Conservation (phyloP, 257 asterid species). For the Haberlea rhodopensis region DNA sequence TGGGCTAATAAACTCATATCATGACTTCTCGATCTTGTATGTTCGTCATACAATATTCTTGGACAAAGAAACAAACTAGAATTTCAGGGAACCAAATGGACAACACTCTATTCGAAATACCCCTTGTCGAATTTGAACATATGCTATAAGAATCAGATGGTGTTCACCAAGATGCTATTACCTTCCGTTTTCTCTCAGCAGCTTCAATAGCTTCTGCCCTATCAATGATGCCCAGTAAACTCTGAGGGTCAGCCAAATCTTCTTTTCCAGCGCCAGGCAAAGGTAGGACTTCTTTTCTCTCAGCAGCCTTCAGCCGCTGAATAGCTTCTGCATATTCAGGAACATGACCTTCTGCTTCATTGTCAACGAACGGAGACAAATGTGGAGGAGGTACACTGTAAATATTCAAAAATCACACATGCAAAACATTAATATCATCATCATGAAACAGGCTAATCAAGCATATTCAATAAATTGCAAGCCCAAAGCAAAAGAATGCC, state of each 20-base stretch:
- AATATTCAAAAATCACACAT: conserved; percentile 13
- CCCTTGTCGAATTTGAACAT: neutral
- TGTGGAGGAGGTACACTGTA: conserved; percentile 96
- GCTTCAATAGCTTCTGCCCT: conserved; percentile 86
- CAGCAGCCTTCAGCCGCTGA: conserved; percentile 83
- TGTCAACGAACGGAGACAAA: conserved; percentile 95
- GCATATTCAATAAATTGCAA: neutral
- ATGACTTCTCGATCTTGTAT: too few species aligned
- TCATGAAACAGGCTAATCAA: neutral
- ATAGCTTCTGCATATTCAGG: conserved; percentile 97
- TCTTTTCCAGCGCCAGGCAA: conserved; percentile 84
- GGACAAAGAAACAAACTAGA: neutral
- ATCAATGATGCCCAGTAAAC: conserved; percentile 60
- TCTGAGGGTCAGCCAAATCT: conserved; percentile 81
- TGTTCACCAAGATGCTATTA: conserved; percentile 20
- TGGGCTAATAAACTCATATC: too few species aligned
- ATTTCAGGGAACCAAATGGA: neutral
- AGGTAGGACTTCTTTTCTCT: conserved; percentile 78
- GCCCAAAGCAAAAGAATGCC: neutral
- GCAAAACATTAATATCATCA: neutral
- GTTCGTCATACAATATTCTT: neutral
- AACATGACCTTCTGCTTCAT: conserved; percentile 92
- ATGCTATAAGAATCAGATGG: neutral
- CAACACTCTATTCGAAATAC: neutral
- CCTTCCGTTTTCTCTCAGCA: conserved; percentile 70